Base-by-base conservation (phyloP, 768 basidiomycete species). In the Hirschioporus abietinus region DNA sequence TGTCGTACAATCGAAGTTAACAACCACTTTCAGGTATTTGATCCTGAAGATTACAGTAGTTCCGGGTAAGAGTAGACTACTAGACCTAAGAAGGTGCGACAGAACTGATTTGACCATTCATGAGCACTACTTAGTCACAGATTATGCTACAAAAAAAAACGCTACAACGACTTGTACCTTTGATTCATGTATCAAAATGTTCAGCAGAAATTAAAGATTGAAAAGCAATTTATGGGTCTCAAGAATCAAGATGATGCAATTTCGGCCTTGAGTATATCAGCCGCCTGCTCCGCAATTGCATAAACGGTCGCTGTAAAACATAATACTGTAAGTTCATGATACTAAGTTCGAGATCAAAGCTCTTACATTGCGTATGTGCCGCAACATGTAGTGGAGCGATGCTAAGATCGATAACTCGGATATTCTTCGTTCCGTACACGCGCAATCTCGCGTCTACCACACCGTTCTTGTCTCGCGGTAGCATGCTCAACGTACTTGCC, bases 351-450 rank as follows among this genome's bases (percentile, higher is more conserved):
- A 30, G 2, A 30, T 30, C 30, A 30, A 30, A 52, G 42, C 12
- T 4, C 68, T 25, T 59, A 83, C 83, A 68, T 75, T 83, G 80
- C 2, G 82, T 74, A 68, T 85, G 84, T 2, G 80, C 78, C 7
- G 78, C 78, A 64, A 86, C 74, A 60, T 84, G 85, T 64, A 86
- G 71, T 1, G 86, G 85, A 7, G 85, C 72, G 63, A 86, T 75
- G 4, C 84, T 85, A n/a, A 86, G 64, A 70, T 86, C 85, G 10
- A 78, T 83, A 6, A 88, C 79, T 7, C 86, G 80, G n/a, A 88
- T 65, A 67, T 87, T 87, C 60, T 72, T 77, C 1, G 86, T 86
- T 0, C 85, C 86, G 68, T 87, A 86, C 0, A 87, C 86, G 81
- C 82, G 58, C 5, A 57, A 15, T 30, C 82, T 78, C 1, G 81